Evolutionary conservation across 345 rosid species (phyloP), one percentile per base, ranked within the genome.

Genomic region (Gossypium thurberi): DNA sequence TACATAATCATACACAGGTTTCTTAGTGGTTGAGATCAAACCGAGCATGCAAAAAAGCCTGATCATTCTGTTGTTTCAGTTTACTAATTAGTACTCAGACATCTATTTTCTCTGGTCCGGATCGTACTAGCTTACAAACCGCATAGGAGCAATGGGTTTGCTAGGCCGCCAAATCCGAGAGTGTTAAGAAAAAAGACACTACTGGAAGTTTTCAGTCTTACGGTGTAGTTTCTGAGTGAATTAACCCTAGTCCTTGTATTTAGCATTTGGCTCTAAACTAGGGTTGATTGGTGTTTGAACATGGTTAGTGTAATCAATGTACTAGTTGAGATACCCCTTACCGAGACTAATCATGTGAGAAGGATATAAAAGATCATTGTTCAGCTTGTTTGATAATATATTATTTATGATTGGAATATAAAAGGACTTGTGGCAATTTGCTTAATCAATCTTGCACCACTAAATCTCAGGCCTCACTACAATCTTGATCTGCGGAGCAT

Each of bases 401-500:
- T 18, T 0, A 15, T 56, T 42, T 70, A 20, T 10, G 40, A n/a
- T 69, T 50, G 58, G 55, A 75, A 40, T 33, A 10, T 46, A 23
- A 53, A 70, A 56, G 53, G 40, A n/a, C 33, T 52, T 60, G 13
- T 6, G 51, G 10, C 44, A 64, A 40, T 77, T 84, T 74, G 60
- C 46, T 74, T 79, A 69, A 83, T 56, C 70, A 76, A 57, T 65
- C 44, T 61, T 28, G n/a, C 77, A 46, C 42, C 53, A 42, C 71
- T 65, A 26, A 69, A 69, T 83, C 82, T 68, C 88, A 95, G 99
- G 94, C 85, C 97, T 60, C 99, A 95, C 84, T 95, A 95, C 84
- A 95, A 95, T 78, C 85, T 95, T 84, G 82, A 95, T 70, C 86
- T 95, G 47, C 88, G 80, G 81, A 92, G 97, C 85, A 91, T 95